A percentile compares a stretch with the other conserved stretches of the same genome.
Conservation (phyloP, 345 rosid species). For the Citrus australasica region DNA sequence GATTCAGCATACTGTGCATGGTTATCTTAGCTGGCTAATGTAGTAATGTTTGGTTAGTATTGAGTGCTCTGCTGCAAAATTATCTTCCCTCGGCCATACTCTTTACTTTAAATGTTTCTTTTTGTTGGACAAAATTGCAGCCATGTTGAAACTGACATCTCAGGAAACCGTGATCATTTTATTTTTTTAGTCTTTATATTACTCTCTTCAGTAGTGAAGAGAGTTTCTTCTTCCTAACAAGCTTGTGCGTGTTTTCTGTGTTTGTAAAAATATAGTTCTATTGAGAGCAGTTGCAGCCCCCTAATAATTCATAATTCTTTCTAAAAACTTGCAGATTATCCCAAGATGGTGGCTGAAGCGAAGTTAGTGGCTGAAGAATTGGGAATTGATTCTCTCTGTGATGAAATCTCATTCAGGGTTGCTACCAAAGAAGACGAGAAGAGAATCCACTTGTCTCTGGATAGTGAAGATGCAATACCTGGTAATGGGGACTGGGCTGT, state of each 20-base stretch:
- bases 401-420: constrained; percentile 50
- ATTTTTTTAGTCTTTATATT: background rate
- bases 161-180: background rate
- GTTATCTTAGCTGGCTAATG: background rate
- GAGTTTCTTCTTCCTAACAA: background rate
- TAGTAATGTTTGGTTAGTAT: background rate
- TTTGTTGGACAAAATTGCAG: background rate
- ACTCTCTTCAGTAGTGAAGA: background rate
- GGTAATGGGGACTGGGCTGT: constrained; percentile 94
- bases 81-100: background rate
- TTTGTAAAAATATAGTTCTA: background rate
- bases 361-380: constrained; percentile 74
- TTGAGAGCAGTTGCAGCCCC: background rate
- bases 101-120: background rate
- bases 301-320: constrained; percentile 1
- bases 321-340: constrained; percentile 68
- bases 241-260: background rate
- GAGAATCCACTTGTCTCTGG: constrained; percentile 62
- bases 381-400: constrained; percentile 56
- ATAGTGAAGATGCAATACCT: constrained; percentile 74
- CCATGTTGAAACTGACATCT: background rate
- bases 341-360: constrained; percentile 77
- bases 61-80: background rate
- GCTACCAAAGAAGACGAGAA: constrained; percentile 68
- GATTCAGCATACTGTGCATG: background rate